Conservation (phyloP, 805 yeast genomes). For the Candida berthetii region DNA sequence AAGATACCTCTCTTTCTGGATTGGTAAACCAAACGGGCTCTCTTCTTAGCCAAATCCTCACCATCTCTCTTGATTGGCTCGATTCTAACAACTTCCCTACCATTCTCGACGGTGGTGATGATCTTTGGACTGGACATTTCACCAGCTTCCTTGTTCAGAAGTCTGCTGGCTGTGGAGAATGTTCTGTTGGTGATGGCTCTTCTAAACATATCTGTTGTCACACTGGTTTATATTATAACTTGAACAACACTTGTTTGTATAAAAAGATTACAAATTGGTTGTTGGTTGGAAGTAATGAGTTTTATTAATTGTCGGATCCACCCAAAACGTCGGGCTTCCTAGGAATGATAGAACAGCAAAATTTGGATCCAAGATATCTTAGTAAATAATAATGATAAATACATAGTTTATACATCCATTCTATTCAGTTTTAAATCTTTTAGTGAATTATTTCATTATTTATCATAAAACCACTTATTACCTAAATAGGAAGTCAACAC, state of each 20-base stretch:
- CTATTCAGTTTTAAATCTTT: no score
- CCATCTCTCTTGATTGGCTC: slow-evolving; percentile 73
- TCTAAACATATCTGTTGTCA: not conserved
- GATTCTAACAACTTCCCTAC: slow-evolving; percentile 32
- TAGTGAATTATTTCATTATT: no score
- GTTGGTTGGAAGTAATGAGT: no score
- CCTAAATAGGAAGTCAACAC: slow-evolving; percentile 8
- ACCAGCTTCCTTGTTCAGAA: not conserved
- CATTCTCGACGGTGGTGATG: slow-evolving; percentile 7
- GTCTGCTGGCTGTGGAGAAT: not conserved
- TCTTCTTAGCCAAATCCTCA: slow-evolving; percentile 66
- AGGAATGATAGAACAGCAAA: no score
- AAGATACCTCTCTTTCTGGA: slow-evolving; percentile 92
- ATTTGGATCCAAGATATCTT: no score
- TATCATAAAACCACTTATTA: not conserved
- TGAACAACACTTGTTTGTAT: no score
- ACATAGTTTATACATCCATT: no score
- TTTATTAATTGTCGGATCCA: no score
- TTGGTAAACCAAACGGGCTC: slow-evolving; percentile 88
- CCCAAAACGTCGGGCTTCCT: no score
- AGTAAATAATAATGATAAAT: no score
- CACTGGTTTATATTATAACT: not conserved
- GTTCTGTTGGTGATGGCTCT: not conserved
- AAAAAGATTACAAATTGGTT: no score
- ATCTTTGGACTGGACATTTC: slow-evolving; percentile 11